Base-by-base conservation (phyloP, 768 basidiomycete genomes). In the Leccinum disarticulatum region DNA sequence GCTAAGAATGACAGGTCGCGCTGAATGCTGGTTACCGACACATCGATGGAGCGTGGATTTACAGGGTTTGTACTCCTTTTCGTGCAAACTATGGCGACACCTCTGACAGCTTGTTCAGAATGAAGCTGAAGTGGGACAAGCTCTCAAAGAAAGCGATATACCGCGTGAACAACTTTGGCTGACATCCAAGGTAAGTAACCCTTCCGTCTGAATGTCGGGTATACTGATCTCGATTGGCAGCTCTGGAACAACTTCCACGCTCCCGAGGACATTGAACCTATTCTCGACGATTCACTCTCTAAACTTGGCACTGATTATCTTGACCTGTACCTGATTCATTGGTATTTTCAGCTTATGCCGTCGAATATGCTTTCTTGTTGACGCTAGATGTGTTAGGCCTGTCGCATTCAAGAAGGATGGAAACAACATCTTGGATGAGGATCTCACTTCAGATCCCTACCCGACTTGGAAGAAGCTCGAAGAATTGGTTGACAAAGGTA, bases 401-500 rank as follows among this genome's bases (percentile, higher is more conserved):
- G 73, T 88, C n/a, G 88, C 87, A 28, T 81, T 84, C 66, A 83
- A 83, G 63, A 83, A 85, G 58, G 82, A 78, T 35, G 79, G 77
- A 10, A 75, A 77, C 56, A 71, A 78, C 46, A 67, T 80, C 17
- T 70, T 88, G 59, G 81, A 86, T 36, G 64, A 72, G 57, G 78
- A 79, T 5, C 82, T 91, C 5, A 87, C 87, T 6, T 83, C 81
- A 25, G 79, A 91, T 66, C 84, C 89, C 2, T 87, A 88, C 66
- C 86, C 86, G 17, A 91, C 90, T 1, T 93, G 91, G 91, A 77
- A 87, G 69, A 90, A 85, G 62, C 83, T 93, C 52, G 91, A 93
- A 68, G 83, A 88, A 71, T 75, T 90, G 74, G 87, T 91, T 3
- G 83, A 84, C 62, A 87, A 85, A 65, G 91, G 91, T 25, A 88